Percentiles rank a stretch among this genome's conserved stretches.
Evolutionary conservation across 2,329 filamentous ascomycete genomes (phyloP).

Genomic region (Hymenoscyphus fraxineus): DNA sequence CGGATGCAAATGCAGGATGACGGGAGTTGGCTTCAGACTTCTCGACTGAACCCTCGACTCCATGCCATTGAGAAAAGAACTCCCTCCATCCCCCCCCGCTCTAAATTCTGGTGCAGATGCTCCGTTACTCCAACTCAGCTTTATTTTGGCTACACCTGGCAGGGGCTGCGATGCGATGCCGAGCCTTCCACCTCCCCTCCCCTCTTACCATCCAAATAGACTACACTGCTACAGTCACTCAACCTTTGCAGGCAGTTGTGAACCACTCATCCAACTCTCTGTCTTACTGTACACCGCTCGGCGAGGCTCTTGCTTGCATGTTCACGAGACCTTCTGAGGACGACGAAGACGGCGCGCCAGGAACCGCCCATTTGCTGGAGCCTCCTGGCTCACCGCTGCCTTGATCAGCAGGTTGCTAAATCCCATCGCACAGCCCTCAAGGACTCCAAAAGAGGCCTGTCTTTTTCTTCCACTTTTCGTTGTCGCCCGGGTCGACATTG

Average conservation of each 20-base stretch:
- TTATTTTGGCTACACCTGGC: not conserved
- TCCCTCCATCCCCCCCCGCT: too few relatives aligned
- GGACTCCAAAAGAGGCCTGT: not conserved
- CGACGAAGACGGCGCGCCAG: not conserved
- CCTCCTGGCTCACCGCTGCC: not conserved
- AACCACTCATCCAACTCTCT: conserved; percentile 2
- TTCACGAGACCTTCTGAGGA: conserved; percentile 4
- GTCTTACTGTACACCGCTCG: conserved; percentile 6
- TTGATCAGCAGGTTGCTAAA: conserved; percentile 5
- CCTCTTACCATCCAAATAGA: not conserved
- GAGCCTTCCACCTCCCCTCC: too few relatives aligned
- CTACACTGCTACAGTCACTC: not conserved
- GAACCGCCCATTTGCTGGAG: not conserved
- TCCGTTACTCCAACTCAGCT: not conserved
- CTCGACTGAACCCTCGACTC: not conserved
- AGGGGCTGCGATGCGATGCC: not conserved
- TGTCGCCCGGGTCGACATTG: not conserved
- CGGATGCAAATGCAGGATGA: not conserved
- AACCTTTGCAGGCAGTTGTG: not conserved
- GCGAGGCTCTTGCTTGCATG: not conserved
- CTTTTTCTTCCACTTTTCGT: not conserved
- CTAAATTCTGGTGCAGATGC: not conserved
- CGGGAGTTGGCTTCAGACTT: not conserved
- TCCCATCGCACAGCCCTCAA: not conserved
- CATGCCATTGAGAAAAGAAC: not conserved